phyloP scores from a whole-genome alignment of 176 grass and related monocot species.

The Eleusine indica region DNA sequence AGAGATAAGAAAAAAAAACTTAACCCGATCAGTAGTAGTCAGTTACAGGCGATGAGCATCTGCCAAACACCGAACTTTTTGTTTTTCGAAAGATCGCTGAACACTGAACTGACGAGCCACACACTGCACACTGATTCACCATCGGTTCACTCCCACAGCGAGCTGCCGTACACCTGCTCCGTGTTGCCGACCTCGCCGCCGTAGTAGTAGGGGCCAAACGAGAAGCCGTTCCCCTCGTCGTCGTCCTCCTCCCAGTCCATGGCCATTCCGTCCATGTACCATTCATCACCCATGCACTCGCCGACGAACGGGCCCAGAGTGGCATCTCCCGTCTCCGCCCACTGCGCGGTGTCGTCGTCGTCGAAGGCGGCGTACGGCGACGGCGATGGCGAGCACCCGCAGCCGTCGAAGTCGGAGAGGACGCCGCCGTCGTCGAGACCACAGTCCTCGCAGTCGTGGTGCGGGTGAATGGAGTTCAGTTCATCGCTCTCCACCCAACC shows the following conservation, averaged over 20 bases:
- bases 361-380: constrained; percentile 25
- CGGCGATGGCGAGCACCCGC: constrained; percentile 30
- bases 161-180: constrained; percentile 40
- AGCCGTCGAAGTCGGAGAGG: constrained; percentile 36
- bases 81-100: background rate
- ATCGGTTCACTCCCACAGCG: constrained; percentile 48
- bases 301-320: constrained; percentile 16
- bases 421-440: constrained; percentile 59
- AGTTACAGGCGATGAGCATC: background rate
- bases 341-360: constrained; percentile 37
- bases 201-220: constrained; percentile 25
- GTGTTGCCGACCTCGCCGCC: constrained; percentile 27
- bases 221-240: constrained; percentile 13
- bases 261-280: constrained; percentile 60
- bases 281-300: constrained; percentile 39
- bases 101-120: background rate
- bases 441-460: constrained; percentile 72
- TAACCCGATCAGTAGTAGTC: background rate
- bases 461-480: constrained; percentile 35
- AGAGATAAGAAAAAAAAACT: background rate
- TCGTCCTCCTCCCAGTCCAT: constrained; percentile 41
- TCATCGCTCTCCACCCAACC: background rate
- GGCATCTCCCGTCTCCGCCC: constrained; percentile 37
- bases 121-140: background rate
- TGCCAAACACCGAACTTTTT: background rate